Base-by-base conservation (phyloP, 163 green algal genomes). In the Prototheca cutis region DNA sequence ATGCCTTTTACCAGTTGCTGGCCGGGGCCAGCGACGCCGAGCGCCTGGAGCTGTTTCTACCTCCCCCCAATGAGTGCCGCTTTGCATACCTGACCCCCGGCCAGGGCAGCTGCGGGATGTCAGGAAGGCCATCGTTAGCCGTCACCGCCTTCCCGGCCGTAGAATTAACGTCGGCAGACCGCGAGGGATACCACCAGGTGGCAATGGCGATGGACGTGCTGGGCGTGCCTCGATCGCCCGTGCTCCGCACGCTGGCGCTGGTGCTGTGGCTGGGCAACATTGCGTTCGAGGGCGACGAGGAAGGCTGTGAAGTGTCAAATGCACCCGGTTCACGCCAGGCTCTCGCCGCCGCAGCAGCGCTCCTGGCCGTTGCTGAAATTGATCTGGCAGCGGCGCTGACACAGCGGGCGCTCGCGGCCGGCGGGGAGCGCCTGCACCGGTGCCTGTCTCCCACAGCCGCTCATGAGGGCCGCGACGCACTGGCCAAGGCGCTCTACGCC, bases 201-300 rank as follows among this genome's bases (percentile, higher is more conserved):
- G 67, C 71, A 24, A 28, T 58, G 4, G 86, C 88, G 4, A 77
- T 96, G 71, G 10, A 48, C n/a, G 74, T 81, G 30, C 68, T 95
- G 2, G 84, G 84, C 31, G 77, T 95, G 29, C 40, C 40, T 3
- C 10, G 34, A 10, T 63, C 68, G 24, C 39, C 74, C 6, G 80
- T 95, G 21, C 94, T 95, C 63, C 61, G 78, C 28, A 73, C 83
- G 7, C 81, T 97, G 27, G 89, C 91, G 2, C 81, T 88, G 24
- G 88, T 98, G 66, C 80, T 98, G 75, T 90, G 98, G 66, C 78
- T 98, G 42, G 91, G 91, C 36, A 98, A 98, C 70, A 64, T 96
- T 39, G 58, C 58, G 17, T 98, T 98, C 34, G 71, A 87, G 19
- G 42, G 53, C 21, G 53, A 60, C 8, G 86, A 72, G 40, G 13